Conservation (phyloP, 1,139 yeast species). For the Geotrichum restrictum region DNA sequence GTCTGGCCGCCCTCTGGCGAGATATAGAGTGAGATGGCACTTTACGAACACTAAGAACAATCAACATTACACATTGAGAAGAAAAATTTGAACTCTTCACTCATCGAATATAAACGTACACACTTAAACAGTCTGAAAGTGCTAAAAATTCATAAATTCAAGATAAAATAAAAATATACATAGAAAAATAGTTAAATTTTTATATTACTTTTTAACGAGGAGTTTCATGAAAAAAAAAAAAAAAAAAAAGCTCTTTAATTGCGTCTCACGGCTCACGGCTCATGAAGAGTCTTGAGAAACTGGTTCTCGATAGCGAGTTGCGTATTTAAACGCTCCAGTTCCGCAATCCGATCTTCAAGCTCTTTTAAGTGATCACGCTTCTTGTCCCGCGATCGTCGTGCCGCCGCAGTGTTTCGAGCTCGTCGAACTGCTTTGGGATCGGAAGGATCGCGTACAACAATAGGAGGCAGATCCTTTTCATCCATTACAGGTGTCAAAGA, state of each 20-base stretch:
- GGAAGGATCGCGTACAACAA: constrained; percentile 48
- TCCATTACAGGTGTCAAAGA: not conserved
- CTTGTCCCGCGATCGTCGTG: constrained; percentile 90
- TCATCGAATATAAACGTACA: too few species aligned
- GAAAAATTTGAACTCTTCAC: too few species aligned
- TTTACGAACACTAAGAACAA: too few species aligned
- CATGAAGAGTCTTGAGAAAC: constrained; percentile 2
- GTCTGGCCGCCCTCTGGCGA: too few species aligned
- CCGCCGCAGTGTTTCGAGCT: constrained; percentile 95
- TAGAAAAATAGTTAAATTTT: too few species aligned
- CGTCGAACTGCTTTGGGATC: constrained; percentile 76
- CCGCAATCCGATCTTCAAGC: constrained; percentile 72
- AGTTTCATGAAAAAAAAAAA: not conserved
- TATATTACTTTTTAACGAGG: too few species aligned
- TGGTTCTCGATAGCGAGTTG: constrained; percentile 20
- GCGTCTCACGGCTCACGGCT: too few species aligned
- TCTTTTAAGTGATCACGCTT: constrained; percentile 84
- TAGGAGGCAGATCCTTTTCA: constrained; percentile 47
- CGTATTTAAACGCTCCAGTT: constrained; percentile 36
- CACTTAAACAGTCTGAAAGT: too few species aligned
- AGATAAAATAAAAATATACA: too few species aligned
- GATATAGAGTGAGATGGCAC: too few species aligned
- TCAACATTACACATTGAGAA: too few species aligned
- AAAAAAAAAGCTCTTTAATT: not conserved
- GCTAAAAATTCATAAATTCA: too few species aligned